Evolutionary conservation across 2,329 filamentous ascomycete genomes (phyloP).

Genomic region (Aspergillus pseudotamarii): DNA sequence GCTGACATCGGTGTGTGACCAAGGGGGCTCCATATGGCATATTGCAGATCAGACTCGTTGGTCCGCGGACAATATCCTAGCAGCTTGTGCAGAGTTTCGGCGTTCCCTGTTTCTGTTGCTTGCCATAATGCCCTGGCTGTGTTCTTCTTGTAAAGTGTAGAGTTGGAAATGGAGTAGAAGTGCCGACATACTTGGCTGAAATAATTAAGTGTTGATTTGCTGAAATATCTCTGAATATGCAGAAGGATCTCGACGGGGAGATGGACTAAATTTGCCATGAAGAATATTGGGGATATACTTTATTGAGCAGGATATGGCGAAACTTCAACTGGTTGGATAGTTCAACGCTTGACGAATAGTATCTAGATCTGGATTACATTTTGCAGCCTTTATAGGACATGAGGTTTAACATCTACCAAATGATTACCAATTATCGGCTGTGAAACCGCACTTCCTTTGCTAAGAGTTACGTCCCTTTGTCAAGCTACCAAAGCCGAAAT

Average conservation of each 20-base stretch:
- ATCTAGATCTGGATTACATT: background rate
- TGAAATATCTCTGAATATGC: background rate
- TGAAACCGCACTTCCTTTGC: background rate
- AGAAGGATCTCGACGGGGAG: background rate
- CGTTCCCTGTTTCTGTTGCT: background rate
- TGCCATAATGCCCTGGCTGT: background rate
- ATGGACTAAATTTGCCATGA: background rate
- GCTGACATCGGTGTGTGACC: background rate
- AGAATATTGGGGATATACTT: background rate
- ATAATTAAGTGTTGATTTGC: background rate
- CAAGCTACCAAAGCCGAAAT: background rate
- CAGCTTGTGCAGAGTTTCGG: background rate
- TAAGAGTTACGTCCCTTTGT: background rate
- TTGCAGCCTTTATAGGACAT: background rate
- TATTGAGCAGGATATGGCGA: background rate
- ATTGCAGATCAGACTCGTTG: background rate
- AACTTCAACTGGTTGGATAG: background rate
- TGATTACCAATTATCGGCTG: background rate
- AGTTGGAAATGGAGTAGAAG: background rate
- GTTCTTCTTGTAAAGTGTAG: background rate
- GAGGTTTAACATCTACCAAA: background rate
- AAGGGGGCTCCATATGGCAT: background rate
- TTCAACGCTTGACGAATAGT: background rate
- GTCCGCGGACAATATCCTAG: background rate
- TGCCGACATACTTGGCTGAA: background rate